Conservation (phyloP, 106 monocot genomes). For the Platanthera zijinensis region DNA sequence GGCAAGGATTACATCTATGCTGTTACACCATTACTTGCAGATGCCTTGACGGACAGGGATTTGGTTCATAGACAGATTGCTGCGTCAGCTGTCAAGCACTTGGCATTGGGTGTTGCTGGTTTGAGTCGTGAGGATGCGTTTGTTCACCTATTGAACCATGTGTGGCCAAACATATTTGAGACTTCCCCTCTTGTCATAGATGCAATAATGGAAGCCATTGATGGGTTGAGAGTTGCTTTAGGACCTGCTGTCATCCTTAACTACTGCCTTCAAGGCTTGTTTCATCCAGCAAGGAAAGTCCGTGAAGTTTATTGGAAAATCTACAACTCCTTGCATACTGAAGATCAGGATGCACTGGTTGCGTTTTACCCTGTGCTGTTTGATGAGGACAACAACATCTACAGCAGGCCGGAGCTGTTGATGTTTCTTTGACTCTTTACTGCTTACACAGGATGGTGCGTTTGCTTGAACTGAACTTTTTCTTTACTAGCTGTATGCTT, state of each 20-base stretch:
- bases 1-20: too few relatives aligned
- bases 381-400: conserved; percentile 57
- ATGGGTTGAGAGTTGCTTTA: conserved; percentile 94
- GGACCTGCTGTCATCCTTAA: conserved; percentile 82
- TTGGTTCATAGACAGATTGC: too few relatives aligned
- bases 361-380: conserved; percentile 78
- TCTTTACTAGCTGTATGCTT: too few relatives aligned
- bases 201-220: conserved; percentile 98
- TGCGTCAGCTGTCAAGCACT: too few relatives aligned
- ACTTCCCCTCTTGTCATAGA: too few relatives aligned
- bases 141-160: too few relatives aligned
- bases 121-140: conserved; percentile 79
- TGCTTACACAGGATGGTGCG: too few relatives aligned
- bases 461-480: too few relatives aligned
- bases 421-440: conserved; percentile 55
- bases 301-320: conserved; percentile 99
- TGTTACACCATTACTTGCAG: too few relatives aligned
- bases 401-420: conserved; percentile 68
- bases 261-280: conserved; percentile 95
- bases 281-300: conserved; percentile 96
- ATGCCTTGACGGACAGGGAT: too few relatives aligned
- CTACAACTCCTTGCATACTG: conserved; percentile 93
- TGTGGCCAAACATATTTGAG: too few relatives aligned
- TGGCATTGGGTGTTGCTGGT: too few relatives aligned
- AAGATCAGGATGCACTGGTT: conserved; percentile 87